Evolutionary conservation across 306 rosid genomes (phyloP).

Genomic region (Quercus ilex): DNA sequence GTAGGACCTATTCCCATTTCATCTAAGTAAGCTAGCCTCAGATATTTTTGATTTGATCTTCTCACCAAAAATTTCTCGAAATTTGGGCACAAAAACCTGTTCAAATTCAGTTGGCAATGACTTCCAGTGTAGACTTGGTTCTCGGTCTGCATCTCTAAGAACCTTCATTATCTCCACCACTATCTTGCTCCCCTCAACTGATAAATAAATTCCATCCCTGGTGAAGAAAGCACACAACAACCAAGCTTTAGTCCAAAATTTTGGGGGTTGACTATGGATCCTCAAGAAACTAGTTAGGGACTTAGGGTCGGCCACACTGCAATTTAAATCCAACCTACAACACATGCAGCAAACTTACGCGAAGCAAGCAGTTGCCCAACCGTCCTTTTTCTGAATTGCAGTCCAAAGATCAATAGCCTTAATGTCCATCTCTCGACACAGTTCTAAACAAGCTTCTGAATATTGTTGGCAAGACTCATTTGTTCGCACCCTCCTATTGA

Average conservation of each 20-base stretch:
- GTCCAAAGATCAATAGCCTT: slow-evolving; percentile 58
- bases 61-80: slow-evolving; percentile 3
- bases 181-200: slow-evolving; percentile 59
- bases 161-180: slow-evolving; percentile 62
- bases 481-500: slow-evolving; percentile 6
- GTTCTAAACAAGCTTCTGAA: slow-evolving; percentile 69
- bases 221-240: neutral
- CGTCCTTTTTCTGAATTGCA: slow-evolving; percentile 44
- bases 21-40: neutral
- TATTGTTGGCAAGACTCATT: slow-evolving; percentile 53
- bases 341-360: slow-evolving; percentile 36
- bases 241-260: no score
- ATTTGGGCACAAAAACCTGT: slow-evolving; percentile 30
- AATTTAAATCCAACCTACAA: neutral
- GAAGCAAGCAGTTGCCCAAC: slow-evolving; percentile 56
- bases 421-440: slow-evolving; percentile 56
- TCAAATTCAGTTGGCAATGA: slow-evolving; percentile 51
- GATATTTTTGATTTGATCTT: slow-evolving; percentile 13
- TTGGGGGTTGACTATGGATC: neutral
- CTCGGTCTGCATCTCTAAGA: slow-evolving; percentile 60
- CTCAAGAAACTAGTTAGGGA: no score
- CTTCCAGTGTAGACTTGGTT: slow-evolving; percentile 51
- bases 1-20: neutral
- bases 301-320: no score
- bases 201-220: slow-evolving; percentile 80